These are phyloP conservation scores for Paratinospora sagittata DNA, from an alignment of 164 flowering plant species.

Conservation along the genomic window DNA sequence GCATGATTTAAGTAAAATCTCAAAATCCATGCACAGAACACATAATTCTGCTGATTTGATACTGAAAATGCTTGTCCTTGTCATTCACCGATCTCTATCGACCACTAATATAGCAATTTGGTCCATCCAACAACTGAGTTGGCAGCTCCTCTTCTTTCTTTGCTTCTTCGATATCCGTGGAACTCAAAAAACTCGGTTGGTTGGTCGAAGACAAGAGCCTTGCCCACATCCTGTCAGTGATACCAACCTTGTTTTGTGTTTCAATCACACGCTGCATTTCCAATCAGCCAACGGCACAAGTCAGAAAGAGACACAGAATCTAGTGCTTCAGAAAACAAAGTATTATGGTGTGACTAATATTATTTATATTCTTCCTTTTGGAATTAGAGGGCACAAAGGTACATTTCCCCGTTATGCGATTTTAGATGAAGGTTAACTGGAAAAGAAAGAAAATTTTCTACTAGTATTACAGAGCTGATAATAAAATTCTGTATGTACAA, in stretches of 20 bases:
- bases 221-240: constrained; percentile 72
- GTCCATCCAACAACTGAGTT: constrained; percentile 2
- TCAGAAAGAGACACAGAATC: background rate
- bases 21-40: background rate
- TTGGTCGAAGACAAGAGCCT: constrained; percentile 57
- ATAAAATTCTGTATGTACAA: background rate
- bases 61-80: background rate
- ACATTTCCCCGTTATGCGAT: too few relatives aligned
- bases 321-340: background rate
- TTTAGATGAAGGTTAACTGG: too few relatives aligned
- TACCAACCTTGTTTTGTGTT: constrained; percentile 39
- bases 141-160: constrained; percentile 18
- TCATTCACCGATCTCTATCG: background rate
- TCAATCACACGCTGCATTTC: constrained; percentile 48
- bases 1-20: background rate
- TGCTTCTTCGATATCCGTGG: constrained; percentile 14
- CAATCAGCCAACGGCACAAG: background rate
- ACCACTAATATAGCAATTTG: background rate
- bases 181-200: constrained; percentile 53
- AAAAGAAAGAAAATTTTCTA: too few relatives aligned
- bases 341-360: too few relatives aligned
- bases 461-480: background rate
- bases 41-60: background rate
- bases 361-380: background rate
- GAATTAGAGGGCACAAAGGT: background rate